Percentiles rank a stretch among this genome's conserved stretches.
These are phyloP conservation scores for Umbelopsis vinacea DNA, from an alignment of 192 early-diverging fungal genomes.

Conservation along the genomic window DNA sequence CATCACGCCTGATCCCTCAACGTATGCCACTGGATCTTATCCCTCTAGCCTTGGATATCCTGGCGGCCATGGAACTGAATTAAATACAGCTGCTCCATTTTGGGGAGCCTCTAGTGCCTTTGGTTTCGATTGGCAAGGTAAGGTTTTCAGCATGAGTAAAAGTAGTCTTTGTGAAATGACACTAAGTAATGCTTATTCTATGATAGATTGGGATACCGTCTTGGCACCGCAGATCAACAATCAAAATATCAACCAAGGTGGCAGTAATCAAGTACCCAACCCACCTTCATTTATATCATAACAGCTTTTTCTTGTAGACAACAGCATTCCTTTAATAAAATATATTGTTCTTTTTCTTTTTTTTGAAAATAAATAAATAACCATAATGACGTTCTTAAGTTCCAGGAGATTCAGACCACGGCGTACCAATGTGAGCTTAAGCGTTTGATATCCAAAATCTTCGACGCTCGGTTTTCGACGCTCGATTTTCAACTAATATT, in stretches of 20 bases:
- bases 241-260: background rate
- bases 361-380: no score
- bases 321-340: background rate
- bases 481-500: no score
- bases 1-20: background rate
- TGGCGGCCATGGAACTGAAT: background rate
- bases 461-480: no score
- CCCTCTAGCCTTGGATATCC: background rate
- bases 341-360: no score
- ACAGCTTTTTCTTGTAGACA: background rate
- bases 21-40: background rate
- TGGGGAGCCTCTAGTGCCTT: conserved; percentile 17
- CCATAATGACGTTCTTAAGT: no score
- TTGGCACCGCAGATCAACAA: background rate
- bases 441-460: no score
- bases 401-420: no score
- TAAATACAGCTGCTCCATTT: conserved; percentile 11
- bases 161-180: background rate
- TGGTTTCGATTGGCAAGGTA: conserved; percentile 19
- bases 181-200: background rate
- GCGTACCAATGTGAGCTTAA: no score
- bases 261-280: background rate
- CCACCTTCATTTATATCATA: background rate
- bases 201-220: conserved; percentile 3
- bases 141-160: background rate